These are phyloP conservation scores for Teratosphaeria gauchensis DNA, from an alignment of 2,329 filamentous ascomycete species.

Conservation along the genomic window DNA sequence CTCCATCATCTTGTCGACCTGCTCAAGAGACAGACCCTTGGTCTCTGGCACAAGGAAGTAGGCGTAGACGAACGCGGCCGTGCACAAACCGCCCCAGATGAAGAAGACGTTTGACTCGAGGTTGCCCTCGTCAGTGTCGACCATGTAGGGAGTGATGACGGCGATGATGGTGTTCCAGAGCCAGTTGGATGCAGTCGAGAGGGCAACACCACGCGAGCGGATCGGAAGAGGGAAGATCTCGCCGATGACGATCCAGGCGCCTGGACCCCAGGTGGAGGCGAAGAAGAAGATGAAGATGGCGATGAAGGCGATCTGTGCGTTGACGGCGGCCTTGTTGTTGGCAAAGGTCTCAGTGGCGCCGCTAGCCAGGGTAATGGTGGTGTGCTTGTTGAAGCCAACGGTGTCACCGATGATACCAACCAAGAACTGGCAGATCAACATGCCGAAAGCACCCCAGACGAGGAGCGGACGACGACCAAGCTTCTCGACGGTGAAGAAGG, in stretches of 20 bases:
- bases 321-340: constrained; percentile 33
- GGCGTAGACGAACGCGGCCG: constrained; percentile 49
- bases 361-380: constrained; percentile 26
- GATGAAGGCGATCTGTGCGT: constrained; percentile 75
- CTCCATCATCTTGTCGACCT: constrained; percentile 82
- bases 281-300: constrained; percentile 92
- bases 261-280: constrained; percentile 78
- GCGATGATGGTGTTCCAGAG: constrained; percentile 49
- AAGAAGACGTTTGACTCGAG: constrained; percentile 36
- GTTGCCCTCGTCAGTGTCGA: constrained; percentile 46
- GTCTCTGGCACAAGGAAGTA: constrained; percentile 57
- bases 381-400: constrained; percentile 28
- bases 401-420: constrained; percentile 57
- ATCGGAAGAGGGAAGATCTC: constrained; percentile 87
- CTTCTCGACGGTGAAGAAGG: constrained; percentile 77
- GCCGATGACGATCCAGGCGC: constrained; percentile 63
- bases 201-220: constrained; percentile 74
- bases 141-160: constrained; percentile 54
- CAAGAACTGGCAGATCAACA: constrained; percentile 81
- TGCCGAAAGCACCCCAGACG: constrained; percentile 67
- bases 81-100: constrained; percentile 32
- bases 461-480: constrained; percentile 74
- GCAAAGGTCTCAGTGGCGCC: constrained; percentile 29
- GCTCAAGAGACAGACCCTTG: constrained; percentile 62
- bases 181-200: constrained; percentile 87